Conservation (phyloP, 495 filamentous ascomycete genomes). For the Penicillium alfredii region DNA sequence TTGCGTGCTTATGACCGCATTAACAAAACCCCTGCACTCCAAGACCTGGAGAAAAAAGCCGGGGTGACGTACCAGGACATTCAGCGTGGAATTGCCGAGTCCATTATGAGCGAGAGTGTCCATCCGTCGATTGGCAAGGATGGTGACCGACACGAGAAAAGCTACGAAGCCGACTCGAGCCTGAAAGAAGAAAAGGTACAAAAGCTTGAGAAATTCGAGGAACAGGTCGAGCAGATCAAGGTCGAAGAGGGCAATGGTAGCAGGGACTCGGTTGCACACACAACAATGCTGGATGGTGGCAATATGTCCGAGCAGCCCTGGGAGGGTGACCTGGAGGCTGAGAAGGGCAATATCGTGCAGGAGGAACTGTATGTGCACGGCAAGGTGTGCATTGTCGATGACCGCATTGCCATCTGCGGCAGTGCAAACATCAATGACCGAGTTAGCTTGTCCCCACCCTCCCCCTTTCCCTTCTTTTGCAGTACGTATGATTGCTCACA, state of each 20-base stretch:
- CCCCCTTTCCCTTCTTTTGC: conserved; percentile 1
- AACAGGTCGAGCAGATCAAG: conserved; percentile 38
- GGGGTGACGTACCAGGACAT: conserved; percentile 79
- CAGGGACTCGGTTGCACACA: conserved; percentile 67
- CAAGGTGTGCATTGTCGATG: conserved; percentile 83
- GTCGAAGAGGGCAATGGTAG: conserved; percentile 36
- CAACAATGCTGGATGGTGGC: conserved; percentile 68
- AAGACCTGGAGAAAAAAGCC: conserved; percentile 66
- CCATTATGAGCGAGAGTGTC: conserved; percentile 73
- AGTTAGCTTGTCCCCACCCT: conserved; percentile 28
- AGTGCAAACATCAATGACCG: conserved; percentile 91
- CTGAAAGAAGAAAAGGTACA: conserved; percentile 42
- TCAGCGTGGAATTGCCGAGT: conserved; percentile 77
- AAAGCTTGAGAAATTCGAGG: conserved; percentile 61
- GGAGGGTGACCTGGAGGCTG: conserved; percentile 63
- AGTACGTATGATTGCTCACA: conserved; percentile 12
- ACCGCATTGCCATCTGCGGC: conserved; percentile 75
- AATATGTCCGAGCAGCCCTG: conserved; percentile 64
- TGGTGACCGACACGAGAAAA: conserved; percentile 35
- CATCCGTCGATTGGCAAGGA: conserved; percentile 53
- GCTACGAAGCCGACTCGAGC: conserved; percentile 30
- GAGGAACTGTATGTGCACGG: conserved; percentile 93
- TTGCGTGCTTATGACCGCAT: conserved; percentile 84
- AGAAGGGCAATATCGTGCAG: conserved; percentile 82
- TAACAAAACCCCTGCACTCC: conserved; percentile 66